Conservation (phyloP, 179 eudicot genomes). For the Pouteria campechiana region DNA sequence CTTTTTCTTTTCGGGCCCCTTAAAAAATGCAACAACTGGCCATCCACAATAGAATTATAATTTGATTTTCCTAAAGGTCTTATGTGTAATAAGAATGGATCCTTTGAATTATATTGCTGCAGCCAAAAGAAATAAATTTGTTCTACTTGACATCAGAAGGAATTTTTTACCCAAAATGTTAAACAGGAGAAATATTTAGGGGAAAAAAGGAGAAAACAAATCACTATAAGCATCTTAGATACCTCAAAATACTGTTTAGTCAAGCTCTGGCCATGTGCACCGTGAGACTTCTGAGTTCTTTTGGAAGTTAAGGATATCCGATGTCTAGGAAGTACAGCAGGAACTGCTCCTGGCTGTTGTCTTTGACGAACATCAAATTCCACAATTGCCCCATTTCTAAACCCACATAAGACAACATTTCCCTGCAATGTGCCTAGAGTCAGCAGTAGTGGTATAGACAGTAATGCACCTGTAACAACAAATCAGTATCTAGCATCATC, state of each 20-base stretch:
- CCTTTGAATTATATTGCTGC: no score
- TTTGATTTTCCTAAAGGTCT: no score
- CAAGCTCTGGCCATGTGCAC: conserved; percentile 14
- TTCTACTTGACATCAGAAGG: background rate
- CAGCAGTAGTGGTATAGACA: no score
- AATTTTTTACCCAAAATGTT: no score
- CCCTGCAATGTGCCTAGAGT: conserved; percentile 52
- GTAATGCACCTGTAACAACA: no score
- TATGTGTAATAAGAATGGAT: no score
- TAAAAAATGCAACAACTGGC: no score
- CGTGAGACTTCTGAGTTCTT: conserved; percentile 12
- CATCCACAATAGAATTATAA: no score
- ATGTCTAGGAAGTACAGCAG: conserved; percentile 27
- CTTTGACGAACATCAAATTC: conserved; percentile 68
- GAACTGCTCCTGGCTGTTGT: conserved; percentile 15
- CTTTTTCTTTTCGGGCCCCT: no score
- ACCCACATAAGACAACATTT: conserved; percentile 58
- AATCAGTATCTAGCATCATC: no score
- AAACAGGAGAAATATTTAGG: no score
- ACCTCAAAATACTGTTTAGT: conserved; percentile 36
- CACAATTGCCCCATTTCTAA: conserved; percentile 74
- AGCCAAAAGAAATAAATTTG: no score
- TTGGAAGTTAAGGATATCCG: conserved; percentile 27
- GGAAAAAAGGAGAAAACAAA: background rate
- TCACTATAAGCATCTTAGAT: conserved; percentile 5